phyloP scores from a whole-genome alignment of 768 basidiomycete species.

The Pholiota molesta region DNA sequence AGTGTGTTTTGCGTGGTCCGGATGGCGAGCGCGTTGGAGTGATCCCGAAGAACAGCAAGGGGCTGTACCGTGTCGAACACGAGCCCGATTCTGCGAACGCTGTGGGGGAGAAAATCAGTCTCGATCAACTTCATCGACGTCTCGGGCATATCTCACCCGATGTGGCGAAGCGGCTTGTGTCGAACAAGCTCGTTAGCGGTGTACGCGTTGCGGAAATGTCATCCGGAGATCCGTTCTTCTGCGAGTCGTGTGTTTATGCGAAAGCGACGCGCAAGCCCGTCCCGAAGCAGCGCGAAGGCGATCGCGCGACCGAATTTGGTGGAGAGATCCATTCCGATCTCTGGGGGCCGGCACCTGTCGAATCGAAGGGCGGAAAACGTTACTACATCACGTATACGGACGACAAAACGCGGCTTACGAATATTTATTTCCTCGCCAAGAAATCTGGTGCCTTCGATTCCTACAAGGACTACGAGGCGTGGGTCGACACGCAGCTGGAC shows the following conservation, averaged over 20 bases:
- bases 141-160: slow-evolving; percentile 33
- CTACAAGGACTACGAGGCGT: slow-evolving; percentile 34
- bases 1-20: slow-evolving; percentile 26
- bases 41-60: slow-evolving; percentile 26
- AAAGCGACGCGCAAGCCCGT: slow-evolving; percentile 40
- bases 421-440: slow-evolving; percentile 30
- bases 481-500: slow-evolving; percentile 32
- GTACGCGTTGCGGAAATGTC: slow-evolving; percentile 10
- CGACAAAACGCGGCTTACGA: slow-evolving; percentile 30
- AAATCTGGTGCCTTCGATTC: slow-evolving; percentile 12
- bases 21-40: slow-evolving; percentile 23
- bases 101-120: slow-evolving; percentile 22
- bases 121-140: slow-evolving; percentile 30
- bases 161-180: too few relatives aligned
- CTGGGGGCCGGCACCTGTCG: slow-evolving; percentile 43
- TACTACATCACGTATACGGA: slow-evolving; percentile 45
- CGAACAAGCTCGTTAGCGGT: slow-evolving; percentile 25
- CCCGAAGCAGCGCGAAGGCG: slow-evolving; percentile 29
- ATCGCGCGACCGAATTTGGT: slow-evolving; percentile 32
- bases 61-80: slow-evolving; percentile 30
- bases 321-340: slow-evolving; percentile 42
- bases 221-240: slow-evolving; percentile 28
- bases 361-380: slow-evolving; percentile 23
- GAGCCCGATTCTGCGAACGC: slow-evolving; percentile 17
- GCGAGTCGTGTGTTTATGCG: slow-evolving; percentile 46